phyloP scores from a whole-genome alignment of 345 rosid species.

The Hibiscus tridactylites region DNA sequence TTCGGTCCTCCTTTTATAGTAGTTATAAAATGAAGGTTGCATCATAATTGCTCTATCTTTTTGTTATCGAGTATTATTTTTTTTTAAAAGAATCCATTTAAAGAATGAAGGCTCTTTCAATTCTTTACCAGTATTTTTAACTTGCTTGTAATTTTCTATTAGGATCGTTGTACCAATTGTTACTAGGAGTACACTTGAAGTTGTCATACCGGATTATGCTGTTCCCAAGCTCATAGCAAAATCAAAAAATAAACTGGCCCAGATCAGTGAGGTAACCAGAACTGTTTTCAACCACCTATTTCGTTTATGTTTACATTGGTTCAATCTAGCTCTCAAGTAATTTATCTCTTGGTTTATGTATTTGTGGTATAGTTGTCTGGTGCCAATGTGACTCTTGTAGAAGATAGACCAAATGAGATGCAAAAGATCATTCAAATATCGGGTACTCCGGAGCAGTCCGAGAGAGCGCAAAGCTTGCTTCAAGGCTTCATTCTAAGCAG shows the following conservation, averaged over 20 bases:
- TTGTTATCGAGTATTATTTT: not conserved
- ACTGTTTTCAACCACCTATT: not conserved
- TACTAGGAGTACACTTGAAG: slow-evolving; percentile 92
- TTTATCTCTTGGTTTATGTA: not conserved
- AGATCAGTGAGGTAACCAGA: slow-evolving; percentile 77
- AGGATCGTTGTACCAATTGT: slow-evolving; percentile 76
- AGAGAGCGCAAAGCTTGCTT: slow-evolving; percentile 94
- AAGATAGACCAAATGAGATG: slow-evolving; percentile 59
- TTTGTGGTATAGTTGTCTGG: slow-evolving; percentile 67
- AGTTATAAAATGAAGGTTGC: not conserved
- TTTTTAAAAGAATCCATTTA: not conserved
- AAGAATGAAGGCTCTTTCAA: not conserved
- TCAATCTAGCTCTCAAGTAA: not conserved
- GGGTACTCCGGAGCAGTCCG: slow-evolving; percentile 94
- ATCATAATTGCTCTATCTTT: not conserved
- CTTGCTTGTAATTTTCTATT: slow-evolving; percentile 6
- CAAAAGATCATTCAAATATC: slow-evolving; percentile 78
- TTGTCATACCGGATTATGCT: slow-evolving; percentile 80
- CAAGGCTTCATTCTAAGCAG: slow-evolving; percentile 97
- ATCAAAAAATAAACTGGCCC: slow-evolving; percentile 83
- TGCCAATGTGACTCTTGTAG: slow-evolving; percentile 73
- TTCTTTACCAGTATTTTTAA: not conserved
- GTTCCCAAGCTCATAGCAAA: slow-evolving; percentile 80
- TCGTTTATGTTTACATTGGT: not conserved
- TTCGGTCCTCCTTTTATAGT: not conserved